Evolutionary conservation across 495 filamentous ascomycete genomes (phyloP).

Genomic region (Neurospora pannonica): DNA sequence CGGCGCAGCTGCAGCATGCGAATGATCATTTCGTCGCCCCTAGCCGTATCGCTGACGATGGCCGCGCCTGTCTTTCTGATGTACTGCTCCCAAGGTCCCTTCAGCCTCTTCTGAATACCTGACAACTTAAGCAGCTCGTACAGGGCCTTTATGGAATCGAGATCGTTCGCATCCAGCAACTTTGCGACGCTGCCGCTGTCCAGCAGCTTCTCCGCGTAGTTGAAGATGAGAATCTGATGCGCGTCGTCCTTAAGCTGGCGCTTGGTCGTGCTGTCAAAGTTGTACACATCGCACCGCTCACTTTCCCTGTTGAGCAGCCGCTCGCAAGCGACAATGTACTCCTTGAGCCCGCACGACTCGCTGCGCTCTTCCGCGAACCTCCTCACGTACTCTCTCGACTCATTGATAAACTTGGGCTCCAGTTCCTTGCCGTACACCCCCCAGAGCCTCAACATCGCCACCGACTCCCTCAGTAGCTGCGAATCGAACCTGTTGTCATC

Average conservation of each 20-base stretch:
- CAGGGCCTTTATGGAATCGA: slow-evolving; percentile 59
- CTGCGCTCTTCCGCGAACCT: slow-evolving; percentile 56
- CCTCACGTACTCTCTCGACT: slow-evolving; percentile 55
- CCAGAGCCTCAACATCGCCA: slow-evolving; percentile 73
- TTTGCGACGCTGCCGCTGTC: slow-evolving; percentile 52
- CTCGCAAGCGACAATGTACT: slow-evolving; percentile 60
- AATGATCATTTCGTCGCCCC: slow-evolving; percentile 78
- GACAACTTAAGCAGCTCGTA: slow-evolving; percentile 64
- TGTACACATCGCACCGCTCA: slow-evolving; percentile 63
- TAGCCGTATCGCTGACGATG: slow-evolving; percentile 72
- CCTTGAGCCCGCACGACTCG: slow-evolving; percentile 46
- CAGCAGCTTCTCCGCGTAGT: slow-evolving; percentile 53
- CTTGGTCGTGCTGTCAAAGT: slow-evolving; percentile 73
- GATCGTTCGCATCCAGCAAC: slow-evolving; percentile 56
- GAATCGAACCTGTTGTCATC: slow-evolving; percentile 40
- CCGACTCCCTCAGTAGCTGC: slow-evolving; percentile 54
- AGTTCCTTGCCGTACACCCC: slow-evolving; percentile 69
- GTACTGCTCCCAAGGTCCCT: slow-evolving; percentile 63
- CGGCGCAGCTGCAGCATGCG: slow-evolving; percentile 75
- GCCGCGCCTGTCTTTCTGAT: slow-evolving; percentile 64
- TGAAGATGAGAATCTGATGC: slow-evolving; percentile 54
- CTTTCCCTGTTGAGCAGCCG: slow-evolving; percentile 60
- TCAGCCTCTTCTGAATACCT: slow-evolving; percentile 54
- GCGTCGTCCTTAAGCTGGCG: slow-evolving; percentile 61
- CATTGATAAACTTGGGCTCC: slow-evolving; percentile 60